A percentile compares a stretch with the other conserved stretches of the same genome.
These are phyloP conservation scores for Skeletonema tropicum DNA, from an alignment of 108 stramenopile species.

Conservation along the genomic window DNA sequence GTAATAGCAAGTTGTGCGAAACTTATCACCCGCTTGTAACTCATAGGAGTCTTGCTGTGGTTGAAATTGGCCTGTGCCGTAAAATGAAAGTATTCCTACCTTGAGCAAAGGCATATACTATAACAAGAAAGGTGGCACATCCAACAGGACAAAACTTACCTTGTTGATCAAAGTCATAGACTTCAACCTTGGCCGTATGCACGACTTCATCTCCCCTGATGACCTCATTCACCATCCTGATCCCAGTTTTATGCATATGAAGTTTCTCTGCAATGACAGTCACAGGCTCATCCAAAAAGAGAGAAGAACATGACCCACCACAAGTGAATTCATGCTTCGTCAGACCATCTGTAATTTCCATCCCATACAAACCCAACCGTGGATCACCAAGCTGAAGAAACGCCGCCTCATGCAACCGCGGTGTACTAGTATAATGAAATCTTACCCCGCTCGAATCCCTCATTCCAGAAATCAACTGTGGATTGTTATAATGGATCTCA, in stretches of 20 bases:
- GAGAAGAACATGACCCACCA: constrained; percentile 41
- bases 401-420: constrained; percentile 1
- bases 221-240: constrained; percentile 44
- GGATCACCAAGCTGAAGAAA: constrained; percentile 57
- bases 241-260: constrained; percentile 65
- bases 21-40: constrained; percentile 55
- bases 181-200: constrained; percentile 41
- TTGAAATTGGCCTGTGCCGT: constrained; percentile 1
- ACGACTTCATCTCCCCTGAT: constrained; percentile 57
- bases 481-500: constrained; percentile 65
- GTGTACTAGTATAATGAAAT: constrained; percentile 48
- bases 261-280: constrained; percentile 58
- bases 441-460: constrained; percentile 60
- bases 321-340: constrained; percentile 52
- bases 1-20: constrained; percentile 59
- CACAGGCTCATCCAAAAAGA: constrained; percentile 26
- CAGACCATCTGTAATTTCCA: constrained; percentile 40
- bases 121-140: neutral
- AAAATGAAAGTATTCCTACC: no score
- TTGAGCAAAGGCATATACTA: no score
- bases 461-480: constrained; percentile 16
- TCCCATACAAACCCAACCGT: constrained; percentile 25
- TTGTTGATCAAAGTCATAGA: constrained; percentile 58
- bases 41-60: constrained; percentile 47
- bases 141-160: constrained; percentile 26